phyloP scores from a whole-genome alignment of 2,329 filamentous ascomycete genomes.

The Trichoderma oligosporum region DNA sequence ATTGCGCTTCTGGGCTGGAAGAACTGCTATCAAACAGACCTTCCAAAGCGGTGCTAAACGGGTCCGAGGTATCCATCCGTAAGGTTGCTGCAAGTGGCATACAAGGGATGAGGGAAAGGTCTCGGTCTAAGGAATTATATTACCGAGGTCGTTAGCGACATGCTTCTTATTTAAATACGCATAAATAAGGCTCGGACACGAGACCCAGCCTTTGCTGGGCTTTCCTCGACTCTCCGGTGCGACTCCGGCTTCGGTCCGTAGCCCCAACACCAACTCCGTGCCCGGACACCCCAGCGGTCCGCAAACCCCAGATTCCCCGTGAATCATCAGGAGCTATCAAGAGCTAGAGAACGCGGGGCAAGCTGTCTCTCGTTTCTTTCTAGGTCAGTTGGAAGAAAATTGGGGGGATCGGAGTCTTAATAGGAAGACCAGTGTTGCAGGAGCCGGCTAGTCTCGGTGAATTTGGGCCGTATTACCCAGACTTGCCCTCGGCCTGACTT shows the following conservation, averaged over 20 bases:
- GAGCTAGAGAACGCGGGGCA: conserved; percentile 11
- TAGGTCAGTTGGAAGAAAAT: too few species aligned
- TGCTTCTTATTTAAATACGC: not conserved
- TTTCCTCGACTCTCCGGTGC: not conserved
- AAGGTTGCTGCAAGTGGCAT: not conserved
- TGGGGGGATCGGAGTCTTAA: not conserved
- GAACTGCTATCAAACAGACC: conserved; percentile 4
- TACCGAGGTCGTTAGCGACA: conserved; percentile 5
- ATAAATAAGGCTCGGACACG: not conserved
- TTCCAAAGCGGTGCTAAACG: not conserved
- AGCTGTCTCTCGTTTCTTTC: not conserved
- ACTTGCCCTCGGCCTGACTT: not conserved
- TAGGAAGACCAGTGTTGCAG: too few species aligned
- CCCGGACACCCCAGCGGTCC: conserved; percentile 7
- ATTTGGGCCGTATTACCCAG: not conserved
- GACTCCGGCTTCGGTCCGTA: conserved; percentile 8
- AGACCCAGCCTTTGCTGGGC: conserved; percentile 3
- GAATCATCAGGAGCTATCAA: not conserved
- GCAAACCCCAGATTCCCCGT: conserved; percentile 7
- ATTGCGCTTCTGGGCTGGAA: conserved; percentile 8
- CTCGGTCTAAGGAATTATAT: conserved; percentile 1
- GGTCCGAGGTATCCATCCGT: conserved; percentile 12
- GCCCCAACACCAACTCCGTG: not conserved
- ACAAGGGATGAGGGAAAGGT: not conserved
- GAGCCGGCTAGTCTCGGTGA: conserved; percentile 1